Percentiles rank a stretch among this genome's conserved stretches.
Conservation (phyloP, 352 stramenopile species). For the Elongisporangium anandrum region DNA sequence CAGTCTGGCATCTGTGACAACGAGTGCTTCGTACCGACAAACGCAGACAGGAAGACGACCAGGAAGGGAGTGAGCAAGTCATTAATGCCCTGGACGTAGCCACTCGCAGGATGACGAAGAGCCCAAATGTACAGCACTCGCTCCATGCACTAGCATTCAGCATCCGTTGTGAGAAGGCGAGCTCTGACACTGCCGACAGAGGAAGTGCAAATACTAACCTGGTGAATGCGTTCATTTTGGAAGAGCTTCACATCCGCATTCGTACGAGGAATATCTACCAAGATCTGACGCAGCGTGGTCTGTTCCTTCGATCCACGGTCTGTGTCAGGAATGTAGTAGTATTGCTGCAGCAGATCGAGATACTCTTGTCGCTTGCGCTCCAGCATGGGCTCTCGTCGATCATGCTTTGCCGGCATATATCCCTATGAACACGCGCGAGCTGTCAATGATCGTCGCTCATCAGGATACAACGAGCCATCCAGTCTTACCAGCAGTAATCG, state of each 20-base stretch:
- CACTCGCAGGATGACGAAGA: slow-evolving; percentile 96
- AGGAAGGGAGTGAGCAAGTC: slow-evolving; percentile 98
- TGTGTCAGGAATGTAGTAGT: slow-evolving; percentile 97
- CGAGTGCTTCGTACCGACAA: slow-evolving; percentile 37
- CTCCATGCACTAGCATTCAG: slow-evolving; percentile 81
- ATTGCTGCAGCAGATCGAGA: slow-evolving; percentile 90
- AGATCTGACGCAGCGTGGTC: slow-evolving; percentile 93
- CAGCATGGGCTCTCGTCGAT: slow-evolving; percentile 88
- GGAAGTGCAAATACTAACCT: slow-evolving; percentile 27
- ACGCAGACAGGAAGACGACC: slow-evolving; percentile 94
- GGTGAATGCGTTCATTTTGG: slow-evolving; percentile 91
- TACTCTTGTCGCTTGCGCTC: slow-evolving; percentile 96
- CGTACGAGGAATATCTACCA: slow-evolving; percentile 99
- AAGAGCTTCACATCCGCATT: slow-evolving; percentile 96
- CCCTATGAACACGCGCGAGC: slow-evolving; percentile 29
- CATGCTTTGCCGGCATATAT: slow-evolving; percentile 95
- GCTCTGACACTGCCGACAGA: too few relatives aligned
- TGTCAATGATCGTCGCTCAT: slow-evolving; percentile 2
- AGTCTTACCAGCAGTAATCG: slow-evolving; percentile 90
- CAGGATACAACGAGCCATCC: neutral
- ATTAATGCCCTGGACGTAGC: slow-evolving; percentile 99
- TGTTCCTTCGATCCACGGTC: slow-evolving; percentile 94
- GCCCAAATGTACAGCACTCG: slow-evolving; percentile 99
- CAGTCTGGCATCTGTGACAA: neutral
- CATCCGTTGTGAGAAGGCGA: too few relatives aligned